phyloP scores from a whole-genome alignment of 169 alveolate species.

The Cystoisospora suis region DNA sequence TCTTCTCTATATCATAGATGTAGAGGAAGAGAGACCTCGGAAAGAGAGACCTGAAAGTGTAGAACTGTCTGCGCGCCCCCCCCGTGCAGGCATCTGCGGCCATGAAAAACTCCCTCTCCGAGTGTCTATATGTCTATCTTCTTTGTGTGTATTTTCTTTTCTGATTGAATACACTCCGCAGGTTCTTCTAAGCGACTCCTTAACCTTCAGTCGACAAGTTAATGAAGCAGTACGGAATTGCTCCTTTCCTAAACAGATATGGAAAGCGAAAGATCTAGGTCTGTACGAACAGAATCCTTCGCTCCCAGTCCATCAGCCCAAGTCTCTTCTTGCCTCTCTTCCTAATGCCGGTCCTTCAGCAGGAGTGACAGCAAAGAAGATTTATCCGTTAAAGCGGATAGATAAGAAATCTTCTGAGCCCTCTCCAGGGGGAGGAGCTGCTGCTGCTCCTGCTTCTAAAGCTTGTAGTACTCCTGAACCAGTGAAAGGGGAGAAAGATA shows the following conservation, averaged over 20 bases:
- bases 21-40: no score
- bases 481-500: no score
- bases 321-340: neutral
- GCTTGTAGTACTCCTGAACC: no score
- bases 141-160: neutral
- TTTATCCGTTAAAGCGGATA: neutral
- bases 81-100: no score
- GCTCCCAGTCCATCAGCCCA: neutral
- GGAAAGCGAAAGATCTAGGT: neutral
- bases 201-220: conserved; percentile 24
- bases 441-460: no score
- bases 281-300: neutral
- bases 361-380: neutral
- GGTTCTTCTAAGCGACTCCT: conserved; percentile 51
- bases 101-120: no score
- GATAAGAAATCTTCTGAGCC: no score
- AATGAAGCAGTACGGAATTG: conserved; percentile 11
- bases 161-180: no score
- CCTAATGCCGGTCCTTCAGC: neutral
- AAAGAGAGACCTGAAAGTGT: no score
- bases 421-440: no score
- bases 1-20: neutral
- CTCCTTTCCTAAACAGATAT: neutral
- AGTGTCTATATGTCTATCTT: neutral
- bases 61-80: no score